Evolutionary conservation across 2,329 filamentous ascomycete species (phyloP).

Genomic region (Hortaea sp.): DNA sequence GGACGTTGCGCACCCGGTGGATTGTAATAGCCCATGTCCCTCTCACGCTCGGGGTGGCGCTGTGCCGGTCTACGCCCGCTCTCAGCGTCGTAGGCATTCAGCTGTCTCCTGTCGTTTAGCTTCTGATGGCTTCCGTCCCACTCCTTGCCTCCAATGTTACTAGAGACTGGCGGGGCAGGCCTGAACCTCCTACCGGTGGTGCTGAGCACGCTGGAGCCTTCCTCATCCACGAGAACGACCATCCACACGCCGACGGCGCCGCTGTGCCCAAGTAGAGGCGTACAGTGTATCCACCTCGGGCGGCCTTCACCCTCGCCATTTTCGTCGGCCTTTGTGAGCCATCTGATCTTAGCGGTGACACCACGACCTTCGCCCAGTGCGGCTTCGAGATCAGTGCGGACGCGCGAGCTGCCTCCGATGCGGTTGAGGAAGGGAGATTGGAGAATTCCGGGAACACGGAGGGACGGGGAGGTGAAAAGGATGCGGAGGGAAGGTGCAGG

Average conservation of each 20-base stretch:
- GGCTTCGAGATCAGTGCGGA: slow-evolving; percentile 44
- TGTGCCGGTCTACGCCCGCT: slow-evolving; percentile 7
- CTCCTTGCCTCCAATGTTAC: slow-evolving; percentile 24
- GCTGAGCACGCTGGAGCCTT: slow-evolving; percentile 10
- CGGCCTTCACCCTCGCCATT: slow-evolving; percentile 44
- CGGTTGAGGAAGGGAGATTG: slow-evolving; percentile 40
- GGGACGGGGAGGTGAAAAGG: slow-evolving; percentile 40
- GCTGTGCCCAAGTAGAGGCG: slow-evolving; percentile 57
- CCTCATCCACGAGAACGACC: slow-evolving; percentile 61
- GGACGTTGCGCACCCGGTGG: not conserved
- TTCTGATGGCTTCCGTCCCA: slow-evolving; percentile 12
- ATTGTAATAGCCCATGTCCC: not conserved
- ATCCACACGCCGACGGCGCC: slow-evolving; percentile 68
- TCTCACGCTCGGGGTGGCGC: not conserved
- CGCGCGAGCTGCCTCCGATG: slow-evolving; percentile 40
- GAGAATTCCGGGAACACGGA: slow-evolving; percentile 39
- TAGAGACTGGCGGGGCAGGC: slow-evolving; percentile 26
- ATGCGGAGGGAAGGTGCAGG: slow-evolving; percentile 40
- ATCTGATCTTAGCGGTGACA: slow-evolving; percentile 65
- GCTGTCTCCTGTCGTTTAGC: slow-evolving; percentile 5
- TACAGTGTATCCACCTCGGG: slow-evolving; percentile 67
- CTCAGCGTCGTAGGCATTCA: slow-evolving; percentile 14
- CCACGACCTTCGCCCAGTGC: slow-evolving; percentile 59
- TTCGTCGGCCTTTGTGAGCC: slow-evolving; percentile 44
- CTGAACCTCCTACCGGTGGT: slow-evolving; percentile 21